Base-by-base conservation (phyloP, 352 stramenopile species). In the Pythium monospermum region DNA sequence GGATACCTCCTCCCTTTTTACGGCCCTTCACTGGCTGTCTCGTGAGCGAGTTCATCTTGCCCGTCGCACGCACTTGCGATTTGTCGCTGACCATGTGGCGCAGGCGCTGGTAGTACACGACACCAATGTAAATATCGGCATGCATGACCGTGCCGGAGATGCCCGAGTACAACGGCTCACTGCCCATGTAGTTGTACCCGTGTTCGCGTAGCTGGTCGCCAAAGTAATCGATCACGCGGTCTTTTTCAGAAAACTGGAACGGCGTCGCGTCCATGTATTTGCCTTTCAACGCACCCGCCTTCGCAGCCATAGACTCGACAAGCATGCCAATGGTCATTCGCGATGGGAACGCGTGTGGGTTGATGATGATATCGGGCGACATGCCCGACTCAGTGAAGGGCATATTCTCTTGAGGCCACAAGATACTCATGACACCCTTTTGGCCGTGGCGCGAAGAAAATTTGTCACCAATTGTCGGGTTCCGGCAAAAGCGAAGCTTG, bases 11-110 rank as follows among this genome's bases (percentile, higher is more conserved):
- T 58, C 97, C 91, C 60, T 98, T 98, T 85, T 99, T 99, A 62
- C 97, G 81, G 40, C 98, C 98, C 75, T 99, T 99, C 35, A 99
- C 95, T 0, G 98, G 98, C 76, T 99, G 98, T 5, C 96, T 85
- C 48, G 98, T 99, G n/a, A 99, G 77, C 62, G 85, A 90, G 75
- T 99, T 99, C 58, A 99, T 97, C 30, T 95, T 94, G 11, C 98
- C 98, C 27, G 95, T 99, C 4, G 96, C 88, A 64, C 97, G 94
- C 45, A 99, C 97, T 74, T 99, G 97, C 48, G 85, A 98, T 85
- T 99, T 99, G 81, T 99, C 98, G 57, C 91, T 98, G 52, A 99
- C 98, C 98, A 99, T 99, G 85, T 99, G 98, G 49, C 97, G 90
- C 63, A 99, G 75, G 43, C 98, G 86, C 84, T 99, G 97, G 72